Evolutionary conservation across 2,329 filamentous ascomycete genomes (phyloP).

Genomic region (Aureobasidium leucospermi): DNA sequence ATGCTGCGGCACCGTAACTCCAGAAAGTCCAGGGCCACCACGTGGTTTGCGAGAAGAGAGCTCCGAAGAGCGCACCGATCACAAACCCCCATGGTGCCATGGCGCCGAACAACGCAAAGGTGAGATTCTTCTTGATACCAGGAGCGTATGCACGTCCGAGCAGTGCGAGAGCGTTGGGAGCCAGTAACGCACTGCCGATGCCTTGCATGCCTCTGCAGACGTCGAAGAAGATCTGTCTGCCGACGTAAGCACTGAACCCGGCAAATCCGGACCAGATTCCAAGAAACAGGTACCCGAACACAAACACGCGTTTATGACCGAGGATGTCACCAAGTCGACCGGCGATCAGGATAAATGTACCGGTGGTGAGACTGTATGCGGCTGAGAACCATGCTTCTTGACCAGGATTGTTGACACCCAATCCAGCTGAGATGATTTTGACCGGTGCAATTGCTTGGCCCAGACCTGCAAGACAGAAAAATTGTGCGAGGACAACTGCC

Average conservation of each 20-base stretch:
- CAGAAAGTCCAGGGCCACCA: conserved; percentile 38
- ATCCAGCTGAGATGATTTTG: conserved; percentile 38
- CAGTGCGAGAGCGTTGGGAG: conserved; percentile 33
- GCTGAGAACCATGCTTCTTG: conserved; percentile 39
- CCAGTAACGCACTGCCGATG: conserved; percentile 30
- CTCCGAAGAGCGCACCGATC: conserved; percentile 27
- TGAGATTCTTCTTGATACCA: conserved; percentile 32
- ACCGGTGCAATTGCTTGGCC: conserved; percentile 32
- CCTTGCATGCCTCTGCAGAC: conserved; percentile 35
- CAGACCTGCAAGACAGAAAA: conserved; percentile 23
- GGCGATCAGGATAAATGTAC: conserved; percentile 39
- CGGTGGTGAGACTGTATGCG: conserved; percentile 37
- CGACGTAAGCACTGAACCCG: conserved; percentile 31
- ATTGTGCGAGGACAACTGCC: conserved; percentile 23
- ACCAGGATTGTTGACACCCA: conserved; percentile 34
- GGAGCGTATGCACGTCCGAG: conserved; percentile 29
- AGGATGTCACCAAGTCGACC: conserved; percentile 39
- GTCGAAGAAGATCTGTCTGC: conserved; percentile 29
- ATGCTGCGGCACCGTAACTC: conserved; percentile 34
- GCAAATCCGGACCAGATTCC: conserved; percentile 34
- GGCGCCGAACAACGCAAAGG: conserved; percentile 32
- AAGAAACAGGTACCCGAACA: conserved; percentile 34
- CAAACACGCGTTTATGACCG: conserved; percentile 36
- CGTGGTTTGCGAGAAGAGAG: conserved; percentile 27
- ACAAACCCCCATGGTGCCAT: conserved; percentile 31